Base-by-base conservation (phyloP, 2,329 filamentous ascomycete genomes). In the Penicillium nordicum region DNA sequence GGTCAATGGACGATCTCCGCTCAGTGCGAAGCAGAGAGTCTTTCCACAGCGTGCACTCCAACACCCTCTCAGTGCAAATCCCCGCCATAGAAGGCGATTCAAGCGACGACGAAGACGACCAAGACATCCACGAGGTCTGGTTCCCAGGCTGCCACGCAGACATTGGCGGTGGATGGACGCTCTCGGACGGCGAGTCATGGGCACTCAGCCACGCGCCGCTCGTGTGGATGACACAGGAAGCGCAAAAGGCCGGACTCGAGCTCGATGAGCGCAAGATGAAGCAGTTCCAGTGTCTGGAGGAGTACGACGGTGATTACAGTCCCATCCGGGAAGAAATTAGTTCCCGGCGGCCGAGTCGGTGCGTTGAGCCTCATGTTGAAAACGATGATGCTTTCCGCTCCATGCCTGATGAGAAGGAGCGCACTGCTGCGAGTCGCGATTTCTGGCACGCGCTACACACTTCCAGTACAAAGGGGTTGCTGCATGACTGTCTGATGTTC, bases 121-220 rank as follows among this genome's bases (percentile, higher is more conserved):
- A 92, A 66, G 88, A 93, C 62, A 88, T 93, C 46, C 83, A 89
- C 57, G 90, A 94, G 66, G 82, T 93, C 9, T 78, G 76, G 76
- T 94, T 94, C 65, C 80, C 89, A 0, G 90, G 90, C 9, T 86
- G 87, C 11, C 90, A 95, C 60, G 89, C 84, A 1, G 89, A 93
- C 60, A 85, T 92, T 30, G 89, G 89, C 1, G 89, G 89, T 10
- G 89, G 89, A 0, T 92, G 88, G 89, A 82, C 83, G 48, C 74
- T 83, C 0, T 71, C 77, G 0, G 77, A 78, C 1, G 80, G 78
- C 25, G 88, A 89, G 67, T 63, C 72, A 29, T 77, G 76, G 62
- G 80, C 86, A 8, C 78, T 88, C 25, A 88, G 85, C 61, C 87
- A 90, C 63, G 80, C 86, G 1, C 86, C 87, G 0, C 77, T 90